Evolutionary conservation across 345 rosid genomes (phyloP).

Genomic region (Physaria fendleri): DNA sequence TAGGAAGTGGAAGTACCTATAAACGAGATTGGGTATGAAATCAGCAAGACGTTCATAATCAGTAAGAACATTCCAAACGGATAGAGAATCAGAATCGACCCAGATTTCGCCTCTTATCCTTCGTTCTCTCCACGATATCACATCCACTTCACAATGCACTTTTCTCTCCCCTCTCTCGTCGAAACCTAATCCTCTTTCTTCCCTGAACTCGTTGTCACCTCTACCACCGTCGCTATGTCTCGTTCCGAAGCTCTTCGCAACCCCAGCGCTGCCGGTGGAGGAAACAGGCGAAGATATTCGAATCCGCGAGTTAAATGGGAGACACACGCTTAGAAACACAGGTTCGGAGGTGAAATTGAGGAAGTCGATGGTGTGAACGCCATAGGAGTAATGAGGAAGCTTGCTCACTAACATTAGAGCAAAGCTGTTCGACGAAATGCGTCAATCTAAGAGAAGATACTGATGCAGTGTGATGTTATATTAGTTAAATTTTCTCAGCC

Average conservation of each 20-base stretch:
- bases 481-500: slow-evolving; percentile 22
- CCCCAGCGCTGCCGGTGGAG: slow-evolving; percentile 1
- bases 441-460: slow-evolving; percentile 3
- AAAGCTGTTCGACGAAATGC: slow-evolving; percentile 11
- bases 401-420: slow-evolving; percentile 21
- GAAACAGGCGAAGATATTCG: slow-evolving; percentile 13
- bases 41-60: slow-evolving; percentile 96
- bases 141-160: slow-evolving; percentile 73
- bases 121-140: slow-evolving; percentile 89
- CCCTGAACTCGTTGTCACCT: slow-evolving; percentile 7
- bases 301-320: slow-evolving; percentile 7
- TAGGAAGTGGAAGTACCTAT: slow-evolving; percentile 41
- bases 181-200: slow-evolving; percentile 17
- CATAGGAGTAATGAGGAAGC: slow-evolving; percentile 23
- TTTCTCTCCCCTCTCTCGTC: slow-evolving; percentile 43
- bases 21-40: slow-evolving; percentile 80
- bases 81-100: slow-evolving; percentile 56
- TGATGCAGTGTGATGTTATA: neutral
- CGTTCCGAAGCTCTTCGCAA: slow-evolving; percentile 9
- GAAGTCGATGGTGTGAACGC: slow-evolving; percentile 12
- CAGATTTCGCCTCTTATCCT: slow-evolving; percentile 58
- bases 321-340: slow-evolving; percentile 9
- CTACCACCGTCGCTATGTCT: slow-evolving; percentile 6
- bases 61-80: slow-evolving; percentile 83
- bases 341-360: slow-evolving; percentile 3